A percentile compares a stretch with the other conserved stretches of the same genome.
phyloP scores from a whole-genome alignment of 805 yeast genomes.

The Pichia pseudocactophila region DNA sequence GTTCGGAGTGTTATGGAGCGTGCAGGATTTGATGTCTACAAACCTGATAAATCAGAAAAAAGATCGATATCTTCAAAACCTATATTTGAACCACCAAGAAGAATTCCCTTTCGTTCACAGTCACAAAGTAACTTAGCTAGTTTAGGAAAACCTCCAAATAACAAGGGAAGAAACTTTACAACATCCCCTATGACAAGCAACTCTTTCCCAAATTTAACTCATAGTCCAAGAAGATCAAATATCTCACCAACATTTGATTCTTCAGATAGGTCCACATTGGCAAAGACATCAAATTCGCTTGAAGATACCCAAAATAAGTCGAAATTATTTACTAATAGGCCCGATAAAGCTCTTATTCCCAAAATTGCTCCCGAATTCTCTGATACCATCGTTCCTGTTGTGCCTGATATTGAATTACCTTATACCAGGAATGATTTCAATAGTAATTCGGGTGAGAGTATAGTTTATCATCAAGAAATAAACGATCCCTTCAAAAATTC shows the following conservation, averaged over 20 bases:
- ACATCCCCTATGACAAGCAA: constrained; percentile 6
- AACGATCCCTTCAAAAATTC: too few relatives aligned
- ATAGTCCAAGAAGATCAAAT: neutral
- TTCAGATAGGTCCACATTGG: neutral
- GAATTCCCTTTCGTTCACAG: constrained; percentile 10
- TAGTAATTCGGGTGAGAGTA: too few relatives aligned
- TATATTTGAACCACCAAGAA: constrained; percentile 6
- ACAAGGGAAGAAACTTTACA: constrained; percentile 5
- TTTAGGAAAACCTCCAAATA: neutral
- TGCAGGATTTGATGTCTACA: constrained; percentile 67
- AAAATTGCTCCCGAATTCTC: too few relatives aligned
- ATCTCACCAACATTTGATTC: neutral
- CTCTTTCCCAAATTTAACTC: constrained; percentile 10
- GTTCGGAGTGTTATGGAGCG: constrained; percentile 69
- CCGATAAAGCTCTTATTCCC: too few relatives aligned
- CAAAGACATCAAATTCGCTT: neutral
- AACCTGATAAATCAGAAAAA: constrained; percentile 15
- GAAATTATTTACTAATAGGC: too few relatives aligned
- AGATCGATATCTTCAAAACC: constrained; percentile 1
- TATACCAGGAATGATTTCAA: too few relatives aligned
- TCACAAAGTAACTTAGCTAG: constrained; percentile 1
- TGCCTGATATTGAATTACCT: too few relatives aligned
- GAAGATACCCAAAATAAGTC: too few relatives aligned
- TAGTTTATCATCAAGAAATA: too few relatives aligned
- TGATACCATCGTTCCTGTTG: too few relatives aligned